Evolutionary conservation across 2,329 filamentous ascomycete genomes (phyloP).

Genomic region (Penicillium sp.): DNA sequence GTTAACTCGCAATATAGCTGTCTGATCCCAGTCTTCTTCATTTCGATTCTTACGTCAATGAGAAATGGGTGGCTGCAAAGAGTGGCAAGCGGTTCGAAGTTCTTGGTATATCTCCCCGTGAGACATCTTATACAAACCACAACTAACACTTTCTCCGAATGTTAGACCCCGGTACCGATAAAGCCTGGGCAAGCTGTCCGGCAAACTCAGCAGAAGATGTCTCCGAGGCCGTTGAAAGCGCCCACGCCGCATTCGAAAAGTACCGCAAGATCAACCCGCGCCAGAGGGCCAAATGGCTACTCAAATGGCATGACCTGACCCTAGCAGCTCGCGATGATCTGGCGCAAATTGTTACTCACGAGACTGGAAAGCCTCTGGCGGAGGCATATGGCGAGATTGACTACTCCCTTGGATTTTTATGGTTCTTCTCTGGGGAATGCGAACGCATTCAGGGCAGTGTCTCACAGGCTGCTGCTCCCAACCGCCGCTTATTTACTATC

Average conservation of each 20-base stretch:
- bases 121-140: not conserved
- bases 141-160: not conserved
- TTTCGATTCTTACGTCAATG: conserved; percentile 54
- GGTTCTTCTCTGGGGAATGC: conserved; percentile 64
- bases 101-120: conserved; percentile 33
- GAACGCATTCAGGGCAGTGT: conserved; percentile 64
- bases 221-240: conserved; percentile 59
- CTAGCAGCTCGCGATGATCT: conserved; percentile 63
- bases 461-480: conserved; percentile 60
- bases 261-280: conserved; percentile 64
- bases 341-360: conserved; percentile 63
- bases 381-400: conserved; percentile 59
- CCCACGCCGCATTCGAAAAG: conserved; percentile 61
- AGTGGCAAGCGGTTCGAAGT: conserved; percentile 55
- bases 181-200: conserved; percentile 54
- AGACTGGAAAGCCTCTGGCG: conserved; percentile 60
- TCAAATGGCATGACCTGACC: conserved; percentile 67
- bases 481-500: conserved; percentile 67
- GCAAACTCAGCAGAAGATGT: conserved; percentile 60
- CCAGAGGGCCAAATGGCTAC: conserved; percentile 61
- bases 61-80: conserved; percentile 49
- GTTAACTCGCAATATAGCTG: conserved; percentile 36
- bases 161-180: conserved; percentile 54
- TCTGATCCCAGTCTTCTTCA: conserved; percentile 51
- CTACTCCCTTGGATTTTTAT: conserved; percentile 55